Evolutionary conservation across 177 flowering plant genomes (phyloP), one percentile per base, ranked within the genome.

Genomic region (Telopea speciosissima): DNA sequence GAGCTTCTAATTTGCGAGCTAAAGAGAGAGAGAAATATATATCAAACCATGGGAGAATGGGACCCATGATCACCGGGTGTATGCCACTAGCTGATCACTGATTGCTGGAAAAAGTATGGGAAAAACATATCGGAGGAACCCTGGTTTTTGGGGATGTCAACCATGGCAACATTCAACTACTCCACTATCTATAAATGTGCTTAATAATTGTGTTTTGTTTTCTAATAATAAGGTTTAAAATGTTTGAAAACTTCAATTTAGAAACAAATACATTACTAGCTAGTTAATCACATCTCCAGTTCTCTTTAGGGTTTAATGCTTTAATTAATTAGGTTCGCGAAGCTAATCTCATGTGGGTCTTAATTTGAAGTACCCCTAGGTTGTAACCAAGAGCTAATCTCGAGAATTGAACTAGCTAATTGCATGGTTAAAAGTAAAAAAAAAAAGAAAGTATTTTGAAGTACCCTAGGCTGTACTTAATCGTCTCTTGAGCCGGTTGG

Each of bases 91-190:
- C 3, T 28, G n/a, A 58, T 58, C 61, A 58, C 10, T 58, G 23
- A 16, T 19, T n/a, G 23, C 10, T 2, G 22, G 61, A 19, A 58
- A 19, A 58, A 21, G n/a, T 0, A 5, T 11, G 19, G 22, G 7
- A 3, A 61, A 61, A 61, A 80, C 85, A 84, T 68, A 74, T 71
- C 75, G 58, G 76, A 79, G 80, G 69, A 77, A 79, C 72, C 66
- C 76, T 72, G 66, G 85, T 36, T 77, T 77, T 72, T 72, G 23
- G 70, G 65, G 85, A 72, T 78, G 78, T 66, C 75, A 82, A 83
- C 79, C 74, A 77, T 80, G 82, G 80, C 77, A 80, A 76, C 84
- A 81, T 70, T 70, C 69, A 75, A 79, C 86, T 58, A 78, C 83
- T 84, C 85, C 87, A 79, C 84, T 79, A 74, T 68, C 49, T 36